Base-by-base conservation (phyloP, 2,329 filamentous ascomycete genomes). In the Stemphylium vesicarium region DNA sequence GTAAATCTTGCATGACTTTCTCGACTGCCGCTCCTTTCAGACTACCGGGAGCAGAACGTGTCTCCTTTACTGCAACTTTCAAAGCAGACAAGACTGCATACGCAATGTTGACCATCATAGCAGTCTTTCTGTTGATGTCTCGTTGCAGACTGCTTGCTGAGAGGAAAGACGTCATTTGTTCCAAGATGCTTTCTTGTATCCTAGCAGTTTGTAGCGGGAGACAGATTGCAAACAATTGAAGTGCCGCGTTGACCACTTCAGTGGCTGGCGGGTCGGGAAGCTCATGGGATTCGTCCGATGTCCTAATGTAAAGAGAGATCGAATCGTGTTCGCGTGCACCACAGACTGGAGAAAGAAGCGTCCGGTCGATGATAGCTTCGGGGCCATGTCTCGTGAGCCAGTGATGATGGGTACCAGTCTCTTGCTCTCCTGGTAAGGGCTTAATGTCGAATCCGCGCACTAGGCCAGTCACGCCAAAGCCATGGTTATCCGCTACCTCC, bases 401-500 rank as follows among this genome's bases (percentile, higher is more conserved):
- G 39, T 85, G 83, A 44, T 81, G 76, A 18, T 78, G 68, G 4
- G 73, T 66, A 38, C 63, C 75, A 31, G 69, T 71, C 53, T 75
- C 75, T 50, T 75, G 67, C 65, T 79, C 88, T 24, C 91, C 90
- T 12, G 87, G 87, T 52, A 93, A 81, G 22, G 83, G 85, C 65
- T 84, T 86, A 15, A 92, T 81, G 48, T 88, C 85, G 70, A 95
- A 92, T 0, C 92, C 91, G 18, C 85, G 83, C 1, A 96, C 87
- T 18, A 98, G 80, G 1, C 93, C 91, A 9, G 91, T 96, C 13
- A 99, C 88, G 2, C 96, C 95, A 74, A 96, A 98, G 1, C 93
- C 94, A 65, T 88, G 93, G 70, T 98, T 98, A 73, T 99, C 95
- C 8, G 88, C 90, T 6, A 96, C 85, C 59, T 98, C 94, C 95